A percentile compares a stretch with the other conserved stretches of the same genome.
Evolutionary conservation across 2,329 filamentous ascomycete species (phyloP).

Genomic region (Plenodomus lindquistii): DNA sequence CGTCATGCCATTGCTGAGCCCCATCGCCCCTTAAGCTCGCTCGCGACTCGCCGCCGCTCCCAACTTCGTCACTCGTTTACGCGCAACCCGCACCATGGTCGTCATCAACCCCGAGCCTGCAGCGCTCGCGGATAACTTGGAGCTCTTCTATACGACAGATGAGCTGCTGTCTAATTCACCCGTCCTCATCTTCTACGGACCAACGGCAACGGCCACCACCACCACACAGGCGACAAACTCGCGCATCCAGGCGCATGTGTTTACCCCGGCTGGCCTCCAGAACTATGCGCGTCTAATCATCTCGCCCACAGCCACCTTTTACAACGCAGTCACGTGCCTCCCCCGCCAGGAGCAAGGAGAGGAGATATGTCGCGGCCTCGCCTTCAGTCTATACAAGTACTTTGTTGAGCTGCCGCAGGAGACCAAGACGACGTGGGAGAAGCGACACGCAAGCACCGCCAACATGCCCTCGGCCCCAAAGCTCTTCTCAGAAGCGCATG

Average conservation of each 20-base stretch:
- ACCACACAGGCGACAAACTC: constrained; percentile 88
- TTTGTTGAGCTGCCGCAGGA: constrained; percentile 81
- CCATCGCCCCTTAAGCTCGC: constrained; percentile 7
- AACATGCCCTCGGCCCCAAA: constrained; percentile 66
- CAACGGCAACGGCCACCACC: constrained; percentile 76
- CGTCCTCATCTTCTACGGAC: constrained; percentile 88
- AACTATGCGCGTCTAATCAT: constrained; percentile 91
- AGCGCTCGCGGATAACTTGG: constrained; percentile 76
- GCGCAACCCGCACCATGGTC: constrained; percentile 67
- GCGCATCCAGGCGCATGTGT: constrained; percentile 91
- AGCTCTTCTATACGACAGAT: constrained; percentile 88
- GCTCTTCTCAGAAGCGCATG: constrained; percentile 89
- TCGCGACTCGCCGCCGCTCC: constrained; percentile 7
- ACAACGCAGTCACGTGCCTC: constrained; percentile 84
- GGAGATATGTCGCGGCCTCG: constrained; percentile 86
- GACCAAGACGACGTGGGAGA: constrained; percentile 72
- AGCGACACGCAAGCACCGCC: constrained; percentile 56
- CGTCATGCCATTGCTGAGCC: constrained; percentile 28
- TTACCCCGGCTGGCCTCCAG: constrained; percentile 84
- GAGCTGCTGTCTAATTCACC: constrained; percentile 78
- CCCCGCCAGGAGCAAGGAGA: constrained; percentile 95
- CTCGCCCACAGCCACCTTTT: constrained; percentile 88
- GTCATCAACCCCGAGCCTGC: constrained; percentile 76
- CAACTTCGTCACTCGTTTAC: constrained; percentile 37
- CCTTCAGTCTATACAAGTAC: constrained; percentile 92